Evolutionary conservation across 2,329 filamentous ascomycete species (phyloP).

Genomic region (Epicoccum nigrum): DNA sequence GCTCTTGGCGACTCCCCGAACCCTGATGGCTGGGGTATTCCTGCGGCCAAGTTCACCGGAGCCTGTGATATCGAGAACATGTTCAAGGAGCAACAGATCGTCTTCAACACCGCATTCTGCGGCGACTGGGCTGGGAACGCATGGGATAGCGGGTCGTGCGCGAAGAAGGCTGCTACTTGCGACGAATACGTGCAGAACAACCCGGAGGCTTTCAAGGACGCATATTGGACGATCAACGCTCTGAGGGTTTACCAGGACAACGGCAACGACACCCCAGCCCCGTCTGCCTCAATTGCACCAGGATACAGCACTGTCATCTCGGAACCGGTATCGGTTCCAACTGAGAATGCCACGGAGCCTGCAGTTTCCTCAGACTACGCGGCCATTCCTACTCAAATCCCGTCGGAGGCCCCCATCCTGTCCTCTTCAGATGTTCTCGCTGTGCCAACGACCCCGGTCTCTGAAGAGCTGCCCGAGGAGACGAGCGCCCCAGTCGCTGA

Average conservation of each 20-base stretch:
- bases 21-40: slow-evolving; percentile 71
- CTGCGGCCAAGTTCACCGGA: slow-evolving; percentile 71
- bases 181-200: slow-evolving; percentile 73
- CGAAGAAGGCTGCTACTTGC: slow-evolving; percentile 68
- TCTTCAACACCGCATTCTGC: slow-evolving; percentile 85
- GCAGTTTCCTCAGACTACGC: slow-evolving; percentile 11
- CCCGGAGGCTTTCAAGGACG: slow-evolving; percentile 70
- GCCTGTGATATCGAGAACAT: slow-evolving; percentile 71
- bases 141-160: slow-evolving; percentile 68
- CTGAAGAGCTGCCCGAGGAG: neutral
- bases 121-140: slow-evolving; percentile 78
- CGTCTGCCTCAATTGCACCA: slow-evolving; percentile 19
- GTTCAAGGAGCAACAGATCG: slow-evolving; percentile 76
- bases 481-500: slow-evolving; percentile 4
- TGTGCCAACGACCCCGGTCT: neutral
- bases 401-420: slow-evolving; percentile 7
- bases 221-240: slow-evolving; percentile 73
- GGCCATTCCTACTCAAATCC: slow-evolving; percentile 10
- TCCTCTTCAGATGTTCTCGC: slow-evolving; percentile 2
- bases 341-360: slow-evolving; percentile 12
- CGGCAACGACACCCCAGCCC: slow-evolving; percentile 17
- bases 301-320: slow-evolving; percentile 21
- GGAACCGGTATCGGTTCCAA: slow-evolving; percentile 18
- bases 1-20: slow-evolving; percentile 66
- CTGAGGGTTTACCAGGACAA: slow-evolving; percentile 48